Base-by-base conservation (phyloP, 306 rosid genomes). In the Dalbergia oliveri region DNA sequence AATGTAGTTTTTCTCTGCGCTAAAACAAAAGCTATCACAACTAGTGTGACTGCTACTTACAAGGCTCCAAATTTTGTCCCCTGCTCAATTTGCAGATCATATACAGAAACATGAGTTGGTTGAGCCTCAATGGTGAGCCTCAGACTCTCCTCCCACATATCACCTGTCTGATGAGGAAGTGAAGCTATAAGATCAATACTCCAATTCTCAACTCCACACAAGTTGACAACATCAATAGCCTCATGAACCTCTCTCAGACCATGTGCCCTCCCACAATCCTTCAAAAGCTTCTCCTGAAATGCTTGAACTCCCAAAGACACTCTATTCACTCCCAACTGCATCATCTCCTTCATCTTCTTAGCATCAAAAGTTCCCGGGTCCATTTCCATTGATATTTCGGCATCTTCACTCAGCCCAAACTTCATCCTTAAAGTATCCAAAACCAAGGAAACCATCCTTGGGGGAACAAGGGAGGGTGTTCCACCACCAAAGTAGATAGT, bases 261-360 rank as follows among this genome's bases (percentile, higher is more conserved):
- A 84, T 93, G 99, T 37, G 98, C 94, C 77, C 99, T 90, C 66
- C 98, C 98, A 87, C 99, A 95, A 74, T 72, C 66, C 82, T 82
- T 93, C 91, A 95, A 63, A 23, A 91, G 71, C 85, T 91, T 88
- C 78, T 95, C 92, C 69, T 95, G 98, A 88, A 95, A 95, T 3
- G 98, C 97, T 76, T 95, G 98, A 79, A 95, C 93, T 44, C 99
- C 99, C 89, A 95, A 66, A 37, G 99, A 95, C 73, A 95, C 93
- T 47, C 99, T 86, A 66, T 93, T 95, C 70, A 95, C 90, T 67
- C 95, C 99, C 89, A 93, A 75, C 81, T 23, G 54, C 85, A 89
- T 51, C 88, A 90, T 61, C 58, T 57, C 87, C 73, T 66, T 66
- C 92, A 93, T 87, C 73, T 91, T 93, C 83, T 73, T 75, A 15